Conservation (phyloP, 2,329 filamentous ascomycete genomes). For the Magnaporthiopsis rhizophila region DNA sequence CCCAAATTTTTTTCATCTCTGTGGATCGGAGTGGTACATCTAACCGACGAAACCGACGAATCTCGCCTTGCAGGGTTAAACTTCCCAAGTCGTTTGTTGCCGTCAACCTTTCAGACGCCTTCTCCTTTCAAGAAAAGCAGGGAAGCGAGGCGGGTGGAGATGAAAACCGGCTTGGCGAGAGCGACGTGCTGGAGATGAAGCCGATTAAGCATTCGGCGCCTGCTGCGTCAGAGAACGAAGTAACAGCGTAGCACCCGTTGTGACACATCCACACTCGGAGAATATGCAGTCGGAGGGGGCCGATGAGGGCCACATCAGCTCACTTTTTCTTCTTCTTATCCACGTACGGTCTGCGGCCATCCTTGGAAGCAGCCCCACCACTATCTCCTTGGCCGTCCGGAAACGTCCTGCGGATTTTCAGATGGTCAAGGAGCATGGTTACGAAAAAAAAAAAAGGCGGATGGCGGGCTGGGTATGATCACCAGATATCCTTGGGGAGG, state of each 20-base stretch:
- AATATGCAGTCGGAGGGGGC: not conserved
- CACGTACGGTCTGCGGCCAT: not conserved
- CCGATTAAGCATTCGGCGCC: slow-evolving; percentile 15
- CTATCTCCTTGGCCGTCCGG: not conserved
- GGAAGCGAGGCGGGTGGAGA: slow-evolving; percentile 30
- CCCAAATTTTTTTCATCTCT: not conserved
- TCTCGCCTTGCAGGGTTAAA: slow-evolving; percentile 44
- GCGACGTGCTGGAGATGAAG: slow-evolving; percentile 42
- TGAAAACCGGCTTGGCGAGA: slow-evolving; percentile 10
- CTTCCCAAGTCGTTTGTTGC: slow-evolving; percentile 58
- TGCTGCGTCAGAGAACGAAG: not conserved
- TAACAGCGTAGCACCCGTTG: not conserved
- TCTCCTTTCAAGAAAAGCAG: slow-evolving; percentile 50
- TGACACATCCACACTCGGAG: not conserved
- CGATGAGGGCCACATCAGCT: not conserved
- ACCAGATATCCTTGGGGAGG: not conserved
- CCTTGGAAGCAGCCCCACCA: not conserved
- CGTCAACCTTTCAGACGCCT: slow-evolving; percentile 56
- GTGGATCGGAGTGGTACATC: not conserved
- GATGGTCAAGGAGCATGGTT: not conserved
- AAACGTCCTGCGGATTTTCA: not conserved
- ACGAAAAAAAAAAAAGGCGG: too few relatives aligned
- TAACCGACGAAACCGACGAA: not conserved
- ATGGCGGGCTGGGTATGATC: too few relatives aligned
- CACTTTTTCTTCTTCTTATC: not conserved